These are phyloP conservation scores for Wilcoxina mikolae DNA, from an alignment of 495 filamentous ascomycete species.

Conservation along the genomic window DNA sequence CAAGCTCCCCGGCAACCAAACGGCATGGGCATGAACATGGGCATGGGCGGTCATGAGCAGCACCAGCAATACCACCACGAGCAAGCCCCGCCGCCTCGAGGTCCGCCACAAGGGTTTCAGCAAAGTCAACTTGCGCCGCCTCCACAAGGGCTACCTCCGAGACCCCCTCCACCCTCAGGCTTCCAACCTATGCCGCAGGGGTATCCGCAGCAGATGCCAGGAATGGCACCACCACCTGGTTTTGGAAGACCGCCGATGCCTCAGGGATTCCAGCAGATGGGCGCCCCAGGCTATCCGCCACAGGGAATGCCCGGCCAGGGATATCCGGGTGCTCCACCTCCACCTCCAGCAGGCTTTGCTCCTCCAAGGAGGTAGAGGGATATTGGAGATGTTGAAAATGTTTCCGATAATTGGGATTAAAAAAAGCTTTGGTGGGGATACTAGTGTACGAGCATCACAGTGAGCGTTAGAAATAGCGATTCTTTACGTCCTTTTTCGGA, in stretches of 20 bases:
- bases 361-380: background rate
- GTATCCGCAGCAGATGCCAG: conserved; percentile 14
- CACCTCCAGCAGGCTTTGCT: conserved; percentile 5
- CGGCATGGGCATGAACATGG: conserved; percentile 17
- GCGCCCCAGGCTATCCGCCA: conserved; percentile 19
- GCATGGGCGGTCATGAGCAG: conserved; percentile 19
- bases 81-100: conserved; percentile 13
- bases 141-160: conserved; percentile 25
- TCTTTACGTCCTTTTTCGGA: too few relatives aligned
- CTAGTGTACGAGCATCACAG: background rate
- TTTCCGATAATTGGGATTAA: background rate
- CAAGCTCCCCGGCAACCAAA: conserved; percentile 14
- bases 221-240: conserved; percentile 20
- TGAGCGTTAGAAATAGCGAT: too few relatives aligned
- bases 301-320: conserved; percentile 20
- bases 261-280: conserved; percentile 17
- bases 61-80: conserved; percentile 17
- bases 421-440: background rate
- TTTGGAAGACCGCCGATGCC: conserved; percentile 15
- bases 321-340: conserved; percentile 9
- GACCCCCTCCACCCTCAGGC: conserved; percentile 22
- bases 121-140: conserved; percentile 26
- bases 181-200: conserved; percentile 23
- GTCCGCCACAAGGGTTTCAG: conserved; percentile 18
- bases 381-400: background rate